Conservation (phyloP, 345 rosid genomes). For the Boechera retrofracta region DNA sequence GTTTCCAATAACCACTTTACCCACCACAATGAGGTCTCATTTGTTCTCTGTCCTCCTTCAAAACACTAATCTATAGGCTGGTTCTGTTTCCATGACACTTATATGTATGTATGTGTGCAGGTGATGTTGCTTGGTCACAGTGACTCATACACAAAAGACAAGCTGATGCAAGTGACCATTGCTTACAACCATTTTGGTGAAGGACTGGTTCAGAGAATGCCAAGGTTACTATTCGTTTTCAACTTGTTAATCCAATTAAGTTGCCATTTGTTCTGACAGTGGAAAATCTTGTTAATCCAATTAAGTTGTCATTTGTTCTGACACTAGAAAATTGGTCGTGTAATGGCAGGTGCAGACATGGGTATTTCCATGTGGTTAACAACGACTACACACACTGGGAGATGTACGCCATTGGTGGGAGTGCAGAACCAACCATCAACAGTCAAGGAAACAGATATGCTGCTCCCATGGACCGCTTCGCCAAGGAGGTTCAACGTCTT, state of each 20-base stretch:
- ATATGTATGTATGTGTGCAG: constrained; percentile 40
- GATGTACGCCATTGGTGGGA: constrained; percentile 98
- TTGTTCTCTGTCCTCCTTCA: not conserved
- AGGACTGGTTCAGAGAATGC: constrained; percentile 97
- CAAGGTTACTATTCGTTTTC: constrained; percentile 55
- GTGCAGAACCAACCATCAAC: constrained; percentile 91
- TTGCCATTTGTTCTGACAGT: constrained; percentile 6
- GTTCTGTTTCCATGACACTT: constrained; percentile 1
- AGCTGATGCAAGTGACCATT: constrained; percentile 91
- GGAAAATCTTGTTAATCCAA: not conserved
- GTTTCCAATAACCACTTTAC: constrained; percentile 86
- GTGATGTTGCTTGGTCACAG: constrained; percentile 94
- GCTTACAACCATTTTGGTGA: constrained; percentile 95
- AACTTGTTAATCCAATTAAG: not conserved
- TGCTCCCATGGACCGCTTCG: constrained; percentile 77
- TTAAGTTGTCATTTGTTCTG: not conserved
- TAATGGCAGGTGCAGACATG: constrained; percentile 81
- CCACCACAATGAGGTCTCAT: constrained; percentile 87
- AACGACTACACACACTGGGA: constrained; percentile 98
- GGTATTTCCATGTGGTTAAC: constrained; percentile 95
- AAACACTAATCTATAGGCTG: not conserved
- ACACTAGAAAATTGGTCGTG: constrained; percentile 4
- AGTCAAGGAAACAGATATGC: constrained; percentile 94
- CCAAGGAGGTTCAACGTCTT: constrained; percentile 69
- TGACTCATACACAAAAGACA: constrained; percentile 83